These are phyloP conservation scores for Physocladia obscura DNA, from an alignment of 192 early-diverging fungal species.

Conservation along the genomic window DNA sequence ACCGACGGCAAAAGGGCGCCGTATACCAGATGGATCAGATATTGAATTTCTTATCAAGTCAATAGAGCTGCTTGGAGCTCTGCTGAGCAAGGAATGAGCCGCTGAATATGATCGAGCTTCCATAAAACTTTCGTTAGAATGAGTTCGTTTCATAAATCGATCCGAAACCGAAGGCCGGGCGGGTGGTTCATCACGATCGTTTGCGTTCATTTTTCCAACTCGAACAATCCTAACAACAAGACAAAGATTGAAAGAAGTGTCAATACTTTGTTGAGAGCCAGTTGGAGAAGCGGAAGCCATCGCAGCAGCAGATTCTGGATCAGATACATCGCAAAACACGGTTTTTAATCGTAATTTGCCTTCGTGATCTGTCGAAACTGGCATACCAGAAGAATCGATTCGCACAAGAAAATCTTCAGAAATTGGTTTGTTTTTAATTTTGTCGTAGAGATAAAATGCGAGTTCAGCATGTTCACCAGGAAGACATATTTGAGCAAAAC, in stretches of 20 bases:
- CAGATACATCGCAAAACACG: constrained; percentile 59
- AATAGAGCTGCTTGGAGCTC: background rate
- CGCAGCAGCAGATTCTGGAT: constrained; percentile 50
- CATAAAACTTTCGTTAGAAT: background rate
- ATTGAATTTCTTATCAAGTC: background rate
- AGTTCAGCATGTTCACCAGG: constrained; percentile 63
- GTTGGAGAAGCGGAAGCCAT: background rate
- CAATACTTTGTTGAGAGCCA: no score
- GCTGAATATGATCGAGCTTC: background rate
- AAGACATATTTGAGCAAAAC: constrained; percentile 57
- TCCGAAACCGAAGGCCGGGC: background rate
- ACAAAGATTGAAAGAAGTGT: constrained; percentile 38
- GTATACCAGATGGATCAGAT: constrained; percentile 12
- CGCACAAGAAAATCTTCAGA: constrained; percentile 63
- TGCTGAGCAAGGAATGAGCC: background rate
- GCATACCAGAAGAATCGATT: constrained; percentile 57
- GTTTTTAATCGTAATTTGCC: constrained; percentile 50
- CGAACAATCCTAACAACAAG: constrained; percentile 65
- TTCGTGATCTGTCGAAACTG: constrained; percentile 36
- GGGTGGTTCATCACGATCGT: constrained; percentile 48
- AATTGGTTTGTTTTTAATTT: constrained; percentile 42
- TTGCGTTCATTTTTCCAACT: constrained; percentile 61
- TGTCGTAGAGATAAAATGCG: constrained; percentile 59
- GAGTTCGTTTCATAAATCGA: background rate
- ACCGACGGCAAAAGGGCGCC: constrained; percentile 67